These are phyloP conservation scores for Plasmodium ovale DNA, from an alignment of 169 alveolate species.

Conservation along the genomic window DNA sequence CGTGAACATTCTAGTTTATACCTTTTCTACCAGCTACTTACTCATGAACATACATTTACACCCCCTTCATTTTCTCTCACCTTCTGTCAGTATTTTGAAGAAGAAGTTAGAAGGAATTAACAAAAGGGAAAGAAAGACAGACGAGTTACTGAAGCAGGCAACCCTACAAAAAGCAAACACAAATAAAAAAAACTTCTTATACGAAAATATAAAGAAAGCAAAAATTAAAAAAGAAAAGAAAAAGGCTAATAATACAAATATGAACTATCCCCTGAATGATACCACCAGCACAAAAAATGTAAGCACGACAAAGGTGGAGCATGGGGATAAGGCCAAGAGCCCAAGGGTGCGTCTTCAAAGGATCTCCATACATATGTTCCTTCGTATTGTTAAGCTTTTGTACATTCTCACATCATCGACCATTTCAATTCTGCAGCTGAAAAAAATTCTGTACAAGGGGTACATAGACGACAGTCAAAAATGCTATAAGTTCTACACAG, in stretches of 20 bases:
- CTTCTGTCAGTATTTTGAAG: slow-evolving; percentile 35
- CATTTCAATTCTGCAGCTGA: neutral
- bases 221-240: slow-evolving; percentile 47
- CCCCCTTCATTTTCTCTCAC: neutral
- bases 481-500: slow-evolving; percentile 57
- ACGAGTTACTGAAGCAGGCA: slow-evolving; percentile 8
- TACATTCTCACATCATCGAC: no score
- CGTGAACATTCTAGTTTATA: no score
- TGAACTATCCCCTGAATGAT: neutral
- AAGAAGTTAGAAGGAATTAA: slow-evolving; percentile 49
- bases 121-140: slow-evolving; percentile 27
- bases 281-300: slow-evolving; percentile 3
- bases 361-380: no score
- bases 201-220: slow-evolving; percentile 50
- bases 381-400: no score
- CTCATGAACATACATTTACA: no score
- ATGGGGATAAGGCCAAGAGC: no score
- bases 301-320: neutral
- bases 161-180: slow-evolving; percentile 11
- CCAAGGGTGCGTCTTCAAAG: no score
- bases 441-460: slow-evolving; percentile 53
- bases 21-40: no score
- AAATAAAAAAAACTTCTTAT: slow-evolving; percentile 41
- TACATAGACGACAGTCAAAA: slow-evolving; percentile 51
- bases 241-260: slow-evolving; percentile 7